Percentiles rank a stretch among this genome's conserved stretches.
Conservation (phyloP, 768 basidiomycete genomes). For the Tulasnella sp. region DNA sequence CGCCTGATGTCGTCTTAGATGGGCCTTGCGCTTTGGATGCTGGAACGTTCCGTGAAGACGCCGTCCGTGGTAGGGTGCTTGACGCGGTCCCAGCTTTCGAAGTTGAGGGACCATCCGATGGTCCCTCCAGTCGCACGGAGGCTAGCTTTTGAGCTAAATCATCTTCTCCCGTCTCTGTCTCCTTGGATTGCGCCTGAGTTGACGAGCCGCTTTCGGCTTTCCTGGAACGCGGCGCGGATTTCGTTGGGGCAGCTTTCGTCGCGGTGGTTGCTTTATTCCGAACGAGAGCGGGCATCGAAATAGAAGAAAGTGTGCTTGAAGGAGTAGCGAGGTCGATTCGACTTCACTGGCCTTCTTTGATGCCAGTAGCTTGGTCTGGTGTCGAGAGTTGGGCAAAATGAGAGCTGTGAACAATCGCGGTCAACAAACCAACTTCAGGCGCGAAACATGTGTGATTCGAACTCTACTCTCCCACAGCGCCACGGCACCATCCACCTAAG, state of each 20-base stretch:
- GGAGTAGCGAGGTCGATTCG: not conserved
- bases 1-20: not conserved
- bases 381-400: conserved; percentile 1
- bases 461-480: conserved; percentile 6
- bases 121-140: not conserved
- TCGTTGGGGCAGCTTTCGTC: not conserved
- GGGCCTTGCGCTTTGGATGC: not conserved
- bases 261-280: not conserved
- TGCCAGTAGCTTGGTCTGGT: not conserved
- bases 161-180: not conserved
- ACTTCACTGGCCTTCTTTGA: not conserved
- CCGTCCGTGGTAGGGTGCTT: not conserved
- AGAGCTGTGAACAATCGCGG: conserved; percentile 4
- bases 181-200: not conserved
- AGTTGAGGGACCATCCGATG: not conserved
- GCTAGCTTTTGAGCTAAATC: not conserved
- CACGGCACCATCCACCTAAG: not conserved
- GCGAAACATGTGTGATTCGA: not conserved
- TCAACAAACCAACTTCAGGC: conserved; percentile 2
- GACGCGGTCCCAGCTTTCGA: not conserved
- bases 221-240: not conserved
- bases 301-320: not conserved
- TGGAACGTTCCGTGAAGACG: not conserved
- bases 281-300: not conserved
- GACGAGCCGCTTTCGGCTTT: not conserved